Base-by-base conservation (phyloP, 805 yeast species). In the Pichia californica region DNA sequence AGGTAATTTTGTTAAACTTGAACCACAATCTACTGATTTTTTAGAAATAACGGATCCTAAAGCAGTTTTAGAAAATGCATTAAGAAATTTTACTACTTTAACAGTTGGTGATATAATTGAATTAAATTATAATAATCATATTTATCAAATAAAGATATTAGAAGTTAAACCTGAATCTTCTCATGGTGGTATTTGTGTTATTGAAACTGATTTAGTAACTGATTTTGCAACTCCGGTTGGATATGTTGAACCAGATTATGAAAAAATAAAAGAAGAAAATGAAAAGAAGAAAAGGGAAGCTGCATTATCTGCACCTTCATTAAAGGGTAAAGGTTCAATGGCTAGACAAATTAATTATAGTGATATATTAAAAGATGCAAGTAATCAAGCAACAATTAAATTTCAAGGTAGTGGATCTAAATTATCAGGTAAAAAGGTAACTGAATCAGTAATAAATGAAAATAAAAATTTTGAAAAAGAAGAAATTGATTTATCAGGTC, bases 151-250 rank as follows among this genome's bases (percentile, higher is more conserved):
- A 48, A 84, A 81, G 58, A 89, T 93, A 16, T 67, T 91, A 36
- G 97, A 93, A 55, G 86, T 79, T 23, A 86, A 86, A 55, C 98
- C 98, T 0, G 85, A 82, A 41, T 71, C 78, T 2, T 53, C 62
- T 7, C 66, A 69, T 7, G 67, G 74, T 28, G 85, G 96, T 46
- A 82, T 91, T 13, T 91, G 97, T 70, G 96, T 93, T 5, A 87
- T 93, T 23, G 99, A 93, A 60, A 93, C 99, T 0, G 99, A 93
- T 67, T 71, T 93, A 48, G 95, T 87, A 46, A 95, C 97, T 0
- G 99, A 93, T 59, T 93, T 93, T 68, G 98, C 97, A 2, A 96
- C 99, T 2, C 99, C 99, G 0, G 96, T 91, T 5, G 99, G 99
- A 0, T 93, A 93, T 59, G 96, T 86, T 16, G 98, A 91, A 59